These are phyloP conservation scores for Paspalum notatum DNA, from an alignment of 176 grass and related monocot species.

Conservation along the genomic window DNA sequence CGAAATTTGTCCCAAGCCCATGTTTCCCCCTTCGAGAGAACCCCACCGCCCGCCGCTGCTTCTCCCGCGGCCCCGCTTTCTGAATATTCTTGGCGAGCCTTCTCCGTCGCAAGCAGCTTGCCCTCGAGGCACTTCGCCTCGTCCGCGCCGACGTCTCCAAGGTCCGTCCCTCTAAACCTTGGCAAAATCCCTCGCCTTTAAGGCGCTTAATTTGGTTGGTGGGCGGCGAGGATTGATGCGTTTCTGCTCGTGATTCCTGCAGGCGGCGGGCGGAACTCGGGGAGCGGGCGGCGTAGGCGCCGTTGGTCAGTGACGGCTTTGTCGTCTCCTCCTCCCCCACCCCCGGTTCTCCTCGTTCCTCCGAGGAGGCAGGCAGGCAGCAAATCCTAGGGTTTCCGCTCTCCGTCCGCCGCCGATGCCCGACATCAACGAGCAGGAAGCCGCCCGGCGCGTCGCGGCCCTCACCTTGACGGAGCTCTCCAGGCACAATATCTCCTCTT, in stretches of 20 bases:
- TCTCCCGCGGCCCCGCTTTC: not conserved
- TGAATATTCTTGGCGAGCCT: not conserved
- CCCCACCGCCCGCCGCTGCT: not conserved
- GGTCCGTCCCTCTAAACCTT: not conserved
- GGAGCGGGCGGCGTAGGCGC: not conserved
- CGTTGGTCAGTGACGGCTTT: not conserved
- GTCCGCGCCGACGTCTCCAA: not conserved
- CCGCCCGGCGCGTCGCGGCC: not conserved
- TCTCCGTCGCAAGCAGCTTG: too few species aligned
- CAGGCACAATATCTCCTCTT: not conserved
- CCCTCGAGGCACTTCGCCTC: not conserved
- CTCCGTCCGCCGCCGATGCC: not conserved
- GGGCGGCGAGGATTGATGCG: not conserved
- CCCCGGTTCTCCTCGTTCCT: not conserved
- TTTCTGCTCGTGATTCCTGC: not conserved
- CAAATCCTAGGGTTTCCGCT: conserved; percentile 6
- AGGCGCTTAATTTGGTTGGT: not conserved
- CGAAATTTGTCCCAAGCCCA: too few species aligned
- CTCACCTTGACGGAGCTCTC: not conserved
- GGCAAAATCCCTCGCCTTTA: not conserved
- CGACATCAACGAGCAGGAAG: not conserved
- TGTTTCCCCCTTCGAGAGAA: too few species aligned
- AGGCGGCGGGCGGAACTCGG: not conserved
- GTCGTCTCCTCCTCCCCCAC: not conserved
- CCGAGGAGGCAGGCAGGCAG: not conserved